Evolutionary conservation across 1,139 yeast species (phyloP).

Genomic region (Candida sp.): DNA sequence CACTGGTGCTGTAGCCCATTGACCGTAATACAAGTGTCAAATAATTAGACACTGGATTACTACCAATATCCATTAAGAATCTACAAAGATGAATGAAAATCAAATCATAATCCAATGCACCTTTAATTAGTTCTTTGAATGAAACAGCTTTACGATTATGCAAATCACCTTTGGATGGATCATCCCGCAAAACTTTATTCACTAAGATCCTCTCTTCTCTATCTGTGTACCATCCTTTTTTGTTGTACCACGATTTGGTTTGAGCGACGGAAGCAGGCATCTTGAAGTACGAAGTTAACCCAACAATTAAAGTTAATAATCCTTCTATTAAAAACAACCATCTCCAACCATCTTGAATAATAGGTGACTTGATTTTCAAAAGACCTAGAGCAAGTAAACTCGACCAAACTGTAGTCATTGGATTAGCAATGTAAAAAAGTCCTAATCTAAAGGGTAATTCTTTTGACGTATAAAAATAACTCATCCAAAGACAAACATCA

Average conservation of each 20-base stretch:
- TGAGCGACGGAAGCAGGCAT: slow-evolving; percentile 35
- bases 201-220: slow-evolving; percentile 28
- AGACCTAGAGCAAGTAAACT: slow-evolving; percentile 14
- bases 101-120: slow-evolving; percentile 51
- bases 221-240: slow-evolving; percentile 36
- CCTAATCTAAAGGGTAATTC: slow-evolving; percentile 24
- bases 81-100: not conserved
- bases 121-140: slow-evolving; percentile 30
- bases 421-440: slow-evolving; percentile 18
- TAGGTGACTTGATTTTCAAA: slow-evolving; percentile 7
- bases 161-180: slow-evolving; percentile 70
- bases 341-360: slow-evolving; percentile 23
- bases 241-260: slow-evolving; percentile 41
- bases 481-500: slow-evolving; percentile 25
- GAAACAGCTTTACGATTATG: slow-evolving; percentile 57
- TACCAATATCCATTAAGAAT: slow-evolving; percentile 3
- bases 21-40: slow-evolving; percentile 43
- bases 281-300: slow-evolving; percentile 24
- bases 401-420: slow-evolving; percentile 17
- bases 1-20: slow-evolving; percentile 49
- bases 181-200: slow-evolving; percentile 57
- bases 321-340: slow-evolving; percentile 38
- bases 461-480: slow-evolving; percentile 23
- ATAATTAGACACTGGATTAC: slow-evolving; percentile 39
- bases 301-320: slow-evolving; percentile 22